Evolutionary conservation across 2,329 filamentous ascomycete genomes (phyloP), one percentile per base, ranked within the genome.

Genomic region (Xylaria multiplex): DNA sequence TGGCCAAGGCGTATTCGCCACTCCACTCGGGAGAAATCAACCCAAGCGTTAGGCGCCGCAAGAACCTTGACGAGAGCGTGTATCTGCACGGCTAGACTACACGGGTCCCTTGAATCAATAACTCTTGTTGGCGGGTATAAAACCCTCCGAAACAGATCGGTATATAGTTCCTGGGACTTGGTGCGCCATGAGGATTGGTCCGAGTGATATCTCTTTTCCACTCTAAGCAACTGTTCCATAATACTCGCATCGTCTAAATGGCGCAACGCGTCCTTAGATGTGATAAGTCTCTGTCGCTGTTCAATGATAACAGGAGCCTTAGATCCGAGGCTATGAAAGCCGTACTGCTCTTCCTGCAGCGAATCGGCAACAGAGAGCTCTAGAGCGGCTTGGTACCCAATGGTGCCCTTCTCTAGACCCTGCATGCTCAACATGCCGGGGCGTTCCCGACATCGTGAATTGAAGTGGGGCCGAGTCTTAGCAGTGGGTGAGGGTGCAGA

Each of bases 1-100:
- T 92, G 90, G 6, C 91, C 91, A 1, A 93, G 81, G 13, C 90
- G 84, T 64, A 93, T 90, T 43, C 91, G 85, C 90, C 90, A 93
- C 74, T 93, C 90, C 6, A 93, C 88, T 37, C 89, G 84, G 22
- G 89, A 90, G 70, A 93, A 91, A 77, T 93, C 90, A 58, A 91
- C 85, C 91, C 91, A 93, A 52, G 91, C 85, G 62, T 90, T 89
- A 60, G 88, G 84, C 7, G 86, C 80, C 0, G 85, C 86, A 50
- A 93, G 82, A 9, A 90, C 85, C 74, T 88, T 88, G 52, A 93
- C 83, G 19, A 93, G 79, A 3, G 88, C 86, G 70, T 89, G 83
- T 62, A 93, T 92, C 74, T 93, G 91, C 42, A 91, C 88, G 49
- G 89, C 84, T 22, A 93, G 80, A 60, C 90, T 86, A 72, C 87